Percentiles rank a stretch among this genome's conserved stretches.
phyloP scores from a whole-genome alignment of 306 rosid species.

The Urtica urens region DNA sequence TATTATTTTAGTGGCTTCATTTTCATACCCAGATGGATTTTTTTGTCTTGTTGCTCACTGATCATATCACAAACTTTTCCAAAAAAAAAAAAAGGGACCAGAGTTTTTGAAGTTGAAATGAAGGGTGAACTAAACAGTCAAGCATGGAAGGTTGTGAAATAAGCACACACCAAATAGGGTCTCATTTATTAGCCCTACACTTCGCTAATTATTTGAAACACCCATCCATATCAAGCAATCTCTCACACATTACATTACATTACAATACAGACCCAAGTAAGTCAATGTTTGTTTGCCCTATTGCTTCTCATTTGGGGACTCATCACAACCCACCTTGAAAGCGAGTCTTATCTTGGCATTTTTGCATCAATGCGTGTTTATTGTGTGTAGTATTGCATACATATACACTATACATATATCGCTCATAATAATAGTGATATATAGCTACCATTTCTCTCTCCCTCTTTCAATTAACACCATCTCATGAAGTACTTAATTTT shows the following conservation, averaged over 20 bases:
- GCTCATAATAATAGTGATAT: neutral
- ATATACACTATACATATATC: neutral
- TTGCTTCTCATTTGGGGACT: slow-evolving; percentile 23
- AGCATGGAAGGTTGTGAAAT: slow-evolving; percentile 27
- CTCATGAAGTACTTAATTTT: no score
- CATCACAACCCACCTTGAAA: slow-evolving; percentile 35
- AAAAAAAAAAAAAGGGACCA: no score
- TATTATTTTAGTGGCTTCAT: neutral
- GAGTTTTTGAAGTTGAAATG: no score
- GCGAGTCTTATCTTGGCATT: slow-evolving; percentile 4
- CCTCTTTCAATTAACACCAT: neutral
- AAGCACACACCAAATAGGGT: slow-evolving; percentile 20
- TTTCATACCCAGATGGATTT: slow-evolving; percentile 21
- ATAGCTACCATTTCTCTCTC: neutral
- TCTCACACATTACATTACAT: neutral
- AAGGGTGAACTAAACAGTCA: slow-evolving; percentile 15
- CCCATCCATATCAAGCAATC: slow-evolving; percentile 30
- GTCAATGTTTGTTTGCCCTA: slow-evolving; percentile 6
- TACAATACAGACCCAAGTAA: no score
- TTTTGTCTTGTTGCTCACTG: slow-evolving; percentile 29
- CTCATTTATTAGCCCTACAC: slow-evolving; percentile 14
- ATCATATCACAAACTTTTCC: no score
- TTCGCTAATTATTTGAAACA: slow-evolving; percentile 26
- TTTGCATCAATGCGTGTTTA: neutral
- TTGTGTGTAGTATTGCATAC: neutral